Evolutionary conservation across 257 asterid species (phyloP).

Genomic region (Solanum chiquidenum): DNA sequence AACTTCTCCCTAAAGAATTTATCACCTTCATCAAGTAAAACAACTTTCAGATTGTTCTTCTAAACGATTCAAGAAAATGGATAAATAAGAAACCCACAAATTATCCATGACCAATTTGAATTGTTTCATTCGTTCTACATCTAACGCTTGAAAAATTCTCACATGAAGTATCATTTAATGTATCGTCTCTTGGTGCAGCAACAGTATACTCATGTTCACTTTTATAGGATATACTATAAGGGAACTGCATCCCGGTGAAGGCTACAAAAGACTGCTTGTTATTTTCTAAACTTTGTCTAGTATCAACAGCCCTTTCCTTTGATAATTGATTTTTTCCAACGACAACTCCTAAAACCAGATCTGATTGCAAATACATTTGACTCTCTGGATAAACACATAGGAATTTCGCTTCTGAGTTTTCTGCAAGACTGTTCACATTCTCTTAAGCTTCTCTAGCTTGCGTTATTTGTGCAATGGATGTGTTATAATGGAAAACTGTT

Average conservation of each 20-base stretch:
- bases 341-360: conserved; percentile 22
- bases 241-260: conserved; percentile 29
- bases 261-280: conserved; percentile 30
- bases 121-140: conserved; percentile 18
- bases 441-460: too few relatives aligned
- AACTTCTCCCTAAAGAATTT: too few relatives aligned
- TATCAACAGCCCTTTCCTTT: conserved; percentile 15
- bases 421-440: too few relatives aligned
- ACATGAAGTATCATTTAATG: conserved; percentile 18
- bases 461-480: too few relatives aligned
- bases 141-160: conserved; percentile 16
- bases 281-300: conserved; percentile 16
- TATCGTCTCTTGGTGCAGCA: conserved; percentile 3
- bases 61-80: too few relatives aligned
- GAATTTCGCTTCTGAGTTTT: conserved; percentile 13
- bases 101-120: neutral
- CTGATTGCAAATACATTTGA: conserved; percentile 14
- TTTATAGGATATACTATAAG: conserved; percentile 7
- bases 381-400: conserved; percentile 17
- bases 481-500: too few relatives aligned
- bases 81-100: too few relatives aligned
- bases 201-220: conserved; percentile 14
- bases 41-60: too few relatives aligned
- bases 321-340: conserved; percentile 15
- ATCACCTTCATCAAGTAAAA: too few relatives aligned